These are phyloP conservation scores for Pseudocercospora vitis DNA, from an alignment of 2,329 filamentous ascomycete species.

Conservation along the genomic window DNA sequence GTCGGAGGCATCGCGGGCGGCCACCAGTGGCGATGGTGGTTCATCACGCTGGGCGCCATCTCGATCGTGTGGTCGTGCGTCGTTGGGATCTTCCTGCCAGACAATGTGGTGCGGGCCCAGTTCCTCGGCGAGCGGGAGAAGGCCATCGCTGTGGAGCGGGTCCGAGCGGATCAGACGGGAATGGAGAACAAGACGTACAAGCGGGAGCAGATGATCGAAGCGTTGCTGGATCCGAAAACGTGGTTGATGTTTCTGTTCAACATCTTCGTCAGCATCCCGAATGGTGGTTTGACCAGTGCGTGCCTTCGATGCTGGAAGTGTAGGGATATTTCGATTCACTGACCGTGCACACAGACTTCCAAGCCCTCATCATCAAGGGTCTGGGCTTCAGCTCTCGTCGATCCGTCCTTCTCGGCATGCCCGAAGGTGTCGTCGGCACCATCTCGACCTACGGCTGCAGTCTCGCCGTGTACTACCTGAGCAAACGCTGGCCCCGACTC, in stretches of 20 bases:
- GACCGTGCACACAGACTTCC: slow-evolving; percentile 6
- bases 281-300: slow-evolving; percentile 21
- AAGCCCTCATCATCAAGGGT: slow-evolving; percentile 16
- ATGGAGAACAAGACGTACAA: slow-evolving; percentile 35
- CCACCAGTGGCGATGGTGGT: slow-evolving; percentile 23
- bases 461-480: slow-evolving; percentile 13
- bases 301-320: too few relatives aligned
- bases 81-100: slow-evolving; percentile 19
- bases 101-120: slow-evolving; percentile 9
- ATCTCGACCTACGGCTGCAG: slow-evolving; percentile 16
- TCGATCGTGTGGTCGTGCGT: slow-evolving; percentile 13
- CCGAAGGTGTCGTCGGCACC: slow-evolving; percentile 16
- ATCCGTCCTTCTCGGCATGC: slow-evolving; percentile 16
- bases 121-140: slow-evolving; percentile 19
- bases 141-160: slow-evolving; percentile 13
- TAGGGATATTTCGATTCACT: background rate
- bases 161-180: slow-evolving; percentile 20
- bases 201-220: slow-evolving; percentile 55
- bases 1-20: slow-evolving; percentile 9
- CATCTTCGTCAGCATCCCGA: slow-evolving; percentile 20
- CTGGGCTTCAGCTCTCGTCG: slow-evolving; percentile 15
- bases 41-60: slow-evolving; percentile 53
- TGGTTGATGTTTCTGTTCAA: slow-evolving; percentile 42
- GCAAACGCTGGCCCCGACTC: slow-evolving; percentile 10
- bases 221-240: slow-evolving; percentile 58